Percentiles rank a stretch among this genome's conserved stretches.
Conservation (phyloP, 2,329 filamentous ascomycete genomes). For the Metarhizium album region DNA sequence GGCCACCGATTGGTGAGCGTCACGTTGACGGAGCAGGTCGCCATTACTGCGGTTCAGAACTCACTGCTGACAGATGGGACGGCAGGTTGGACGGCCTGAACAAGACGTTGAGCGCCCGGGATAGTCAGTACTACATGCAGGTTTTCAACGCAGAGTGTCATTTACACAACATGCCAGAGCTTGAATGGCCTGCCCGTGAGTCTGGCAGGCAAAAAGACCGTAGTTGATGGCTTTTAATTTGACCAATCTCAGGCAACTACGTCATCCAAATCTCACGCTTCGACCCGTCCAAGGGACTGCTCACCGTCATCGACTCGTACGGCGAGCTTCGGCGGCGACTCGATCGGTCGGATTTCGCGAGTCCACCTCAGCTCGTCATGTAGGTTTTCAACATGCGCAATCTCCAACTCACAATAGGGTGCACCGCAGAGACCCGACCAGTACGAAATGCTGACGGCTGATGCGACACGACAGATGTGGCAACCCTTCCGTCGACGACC, state of each 20-base stretch:
- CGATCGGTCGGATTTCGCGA: conserved; percentile 19
- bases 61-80: too few species aligned
- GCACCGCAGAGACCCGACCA: too few species aligned
- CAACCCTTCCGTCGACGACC: conserved; percentile 72
- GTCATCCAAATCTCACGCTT: conserved; percentile 75
- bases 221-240: neutral
- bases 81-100: conserved; percentile 62
- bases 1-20: conserved; percentile 56
- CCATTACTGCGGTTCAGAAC: too few species aligned
- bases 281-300: conserved; percentile 74
- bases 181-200: conserved; percentile 44
- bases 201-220: neutral
- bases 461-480: conserved; percentile 53
- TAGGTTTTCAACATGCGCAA: too few species aligned
- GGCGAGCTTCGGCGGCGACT: conserved; percentile 57
- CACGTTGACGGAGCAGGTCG: neutral
- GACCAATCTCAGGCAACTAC: conserved; percentile 43
- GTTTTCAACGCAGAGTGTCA: conserved; percentile 57
- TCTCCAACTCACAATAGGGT: too few species aligned
- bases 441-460: too few species aligned
- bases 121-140: conserved; percentile 62
- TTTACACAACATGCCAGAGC: conserved; percentile 45
- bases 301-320: conserved; percentile 66
- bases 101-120: conserved; percentile 61
- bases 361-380: conserved; percentile 62